Base-by-base conservation (phyloP, 2,329 filamentous ascomycete species). In the Neopestalotiopsis sp. region DNA sequence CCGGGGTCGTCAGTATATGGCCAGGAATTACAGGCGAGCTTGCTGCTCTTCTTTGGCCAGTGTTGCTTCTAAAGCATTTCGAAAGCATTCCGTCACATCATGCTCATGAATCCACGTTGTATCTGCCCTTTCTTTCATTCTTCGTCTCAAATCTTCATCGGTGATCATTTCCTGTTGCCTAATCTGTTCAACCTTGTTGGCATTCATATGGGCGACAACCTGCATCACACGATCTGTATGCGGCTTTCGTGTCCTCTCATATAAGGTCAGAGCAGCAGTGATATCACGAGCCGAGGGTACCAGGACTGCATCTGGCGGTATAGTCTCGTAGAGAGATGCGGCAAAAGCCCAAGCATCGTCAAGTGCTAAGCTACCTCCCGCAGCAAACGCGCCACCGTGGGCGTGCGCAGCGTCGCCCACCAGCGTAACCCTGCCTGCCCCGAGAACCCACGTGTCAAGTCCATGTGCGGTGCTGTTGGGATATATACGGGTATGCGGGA, bases 301-400 rank as follows among this genome's bases (percentile, higher is more conserved):
- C 6, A 24, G 34, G 14, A 28, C 7, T 5, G 32, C 1, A 12
- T 45, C 13, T 5, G 24, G 42, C 14, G 65, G 38, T 10, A 81
- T 81, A 0, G 81, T 72, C 34, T 85, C 75, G 34, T 72, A 71
- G 12, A 86, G 72, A 0, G 83, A 76, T 17, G 80, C 73, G 0
- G 78, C 77, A 40, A 85, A 78, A 0, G 83, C 83, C 72, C 81
- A 82, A 0, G 80, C 81, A 14, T 83, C 81, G 30, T 83, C 80
- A 4, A 82, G 77, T 0, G 81, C 81, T 0, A 83, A 73, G 14
- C 80, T 80, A 0, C 81, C 81, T 0, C 81, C 81, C 1, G 81
- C 80, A 0, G 81, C 80, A 34, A 81, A 82, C 0, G 81, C 80
- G 0, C 81, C 81, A 4, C 81, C 81, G 63, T 82, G 81, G 0